Evolutionary conservation across 345 rosid genomes (phyloP).

Genomic region (Brassica incana): DNA sequence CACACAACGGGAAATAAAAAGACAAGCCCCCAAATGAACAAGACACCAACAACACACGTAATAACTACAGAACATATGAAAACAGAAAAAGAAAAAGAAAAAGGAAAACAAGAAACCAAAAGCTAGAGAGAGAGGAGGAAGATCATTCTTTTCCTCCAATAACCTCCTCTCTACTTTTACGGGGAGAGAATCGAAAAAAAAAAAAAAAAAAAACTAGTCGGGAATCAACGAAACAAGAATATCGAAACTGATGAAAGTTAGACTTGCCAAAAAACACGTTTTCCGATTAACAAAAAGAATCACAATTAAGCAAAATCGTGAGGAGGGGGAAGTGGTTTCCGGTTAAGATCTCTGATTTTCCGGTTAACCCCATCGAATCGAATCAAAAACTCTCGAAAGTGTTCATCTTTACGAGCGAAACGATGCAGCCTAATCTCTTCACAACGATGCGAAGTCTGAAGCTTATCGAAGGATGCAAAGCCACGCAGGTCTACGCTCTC

Average conservation of each 20-base stretch:
- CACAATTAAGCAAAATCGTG: not conserved
- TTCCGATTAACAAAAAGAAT: not conserved
- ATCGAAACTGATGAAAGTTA: constrained; percentile 30
- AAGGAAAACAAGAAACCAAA: constrained; percentile 15
- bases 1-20: not conserved
- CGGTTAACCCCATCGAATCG: not conserved
- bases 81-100: not conserved
- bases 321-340: constrained; percentile 6
- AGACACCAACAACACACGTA: not conserved
- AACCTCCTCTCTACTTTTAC: constrained; percentile 28
- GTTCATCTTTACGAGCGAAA: constrained; percentile 13
- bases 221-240: not conserved
- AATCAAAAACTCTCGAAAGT: not conserved
- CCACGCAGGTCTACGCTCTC: constrained; percentile 36
- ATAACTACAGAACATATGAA: not conserved
- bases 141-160: constrained; percentile 7
- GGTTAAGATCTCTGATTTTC: not conserved
- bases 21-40: not conserved
- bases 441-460: constrained; percentile 85
- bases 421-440: constrained; percentile 82
- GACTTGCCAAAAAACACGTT: constrained; percentile 22
- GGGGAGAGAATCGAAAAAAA: not conserved
- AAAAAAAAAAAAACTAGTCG: not conserved
- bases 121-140: constrained; percentile 10
- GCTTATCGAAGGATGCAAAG: constrained; percentile 75